These are phyloP conservation scores for Schizonepeta tenuifolia DNA, from an alignment of 257 asterid genomes.

Conservation along the genomic window DNA sequence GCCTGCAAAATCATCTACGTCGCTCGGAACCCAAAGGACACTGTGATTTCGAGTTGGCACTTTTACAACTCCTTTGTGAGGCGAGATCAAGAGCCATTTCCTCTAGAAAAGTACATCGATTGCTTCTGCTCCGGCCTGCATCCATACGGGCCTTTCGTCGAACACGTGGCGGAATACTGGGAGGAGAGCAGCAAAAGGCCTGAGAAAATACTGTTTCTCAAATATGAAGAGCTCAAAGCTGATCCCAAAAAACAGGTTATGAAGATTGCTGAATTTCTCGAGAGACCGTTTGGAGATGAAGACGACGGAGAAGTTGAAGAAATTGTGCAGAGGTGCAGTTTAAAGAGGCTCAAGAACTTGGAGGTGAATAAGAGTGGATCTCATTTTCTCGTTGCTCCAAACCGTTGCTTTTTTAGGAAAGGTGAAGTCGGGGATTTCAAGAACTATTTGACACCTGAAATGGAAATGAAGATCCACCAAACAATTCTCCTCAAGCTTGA, in stretches of 20 bases:
- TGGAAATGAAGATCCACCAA: constrained; percentile 36
- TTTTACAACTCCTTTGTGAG: background rate
- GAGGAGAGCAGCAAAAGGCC: constrained; percentile 42
- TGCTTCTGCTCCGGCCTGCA: constrained; percentile 41
- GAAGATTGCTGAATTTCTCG: constrained; percentile 44
- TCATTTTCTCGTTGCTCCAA: constrained; percentile 21
- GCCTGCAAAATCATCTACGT: constrained; percentile 10
- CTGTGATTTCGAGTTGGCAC: background rate
- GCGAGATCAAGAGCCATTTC: background rate
- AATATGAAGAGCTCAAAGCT: constrained; percentile 44
- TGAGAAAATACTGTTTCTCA: constrained; percentile 43
- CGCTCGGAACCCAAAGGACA: constrained; percentile 23
- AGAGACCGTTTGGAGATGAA: constrained; percentile 38
- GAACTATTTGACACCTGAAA: constrained; percentile 35
- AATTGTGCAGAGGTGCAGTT: constrained; percentile 13
- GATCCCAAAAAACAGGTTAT: constrained; percentile 38
- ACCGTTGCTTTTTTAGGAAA: constrained; percentile 39
- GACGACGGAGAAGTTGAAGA: constrained; percentile 31
- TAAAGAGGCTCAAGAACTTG: constrained; percentile 24
- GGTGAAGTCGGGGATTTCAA: constrained; percentile 53
- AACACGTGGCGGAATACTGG: constrained; percentile 44
- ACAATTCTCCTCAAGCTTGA: constrained; percentile 33
- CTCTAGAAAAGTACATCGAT: constrained; percentile 27
- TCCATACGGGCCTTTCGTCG: constrained; percentile 33
- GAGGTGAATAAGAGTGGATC: constrained; percentile 29